Evolutionary conservation across 441 rosid genomes (phyloP).

Genomic region (Biscutella laevigata): DNA sequence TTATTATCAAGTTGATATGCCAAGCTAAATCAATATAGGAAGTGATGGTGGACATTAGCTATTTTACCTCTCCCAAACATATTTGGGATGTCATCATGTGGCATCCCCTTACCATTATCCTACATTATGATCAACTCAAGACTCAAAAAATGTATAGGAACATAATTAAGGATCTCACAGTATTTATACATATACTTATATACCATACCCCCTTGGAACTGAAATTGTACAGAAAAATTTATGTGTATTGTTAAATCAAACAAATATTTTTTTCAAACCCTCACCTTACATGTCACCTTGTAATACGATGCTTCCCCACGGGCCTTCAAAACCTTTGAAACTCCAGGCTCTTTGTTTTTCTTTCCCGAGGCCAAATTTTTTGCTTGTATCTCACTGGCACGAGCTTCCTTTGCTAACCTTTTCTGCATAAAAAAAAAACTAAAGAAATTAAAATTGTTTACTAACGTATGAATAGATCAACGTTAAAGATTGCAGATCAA

Average conservation of each 20-base stretch:
- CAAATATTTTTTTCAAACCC: slow-evolving; percentile 15
- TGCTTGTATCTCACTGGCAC: slow-evolving; percentile 72
- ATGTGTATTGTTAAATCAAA: background rate
- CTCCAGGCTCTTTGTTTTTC: slow-evolving; percentile 67
- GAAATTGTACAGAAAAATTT: background rate
- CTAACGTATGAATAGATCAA: background rate
- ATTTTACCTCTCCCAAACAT: slow-evolving; percentile 89
- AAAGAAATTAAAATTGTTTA: background rate
- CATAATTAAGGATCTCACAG: background rate
- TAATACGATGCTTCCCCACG: slow-evolving; percentile 93
- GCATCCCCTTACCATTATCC: slow-evolving; percentile 99
- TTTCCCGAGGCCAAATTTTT: slow-evolving; percentile 67
- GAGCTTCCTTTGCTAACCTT: slow-evolving; percentile 89
- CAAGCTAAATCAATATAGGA: slow-evolving; percentile 8
- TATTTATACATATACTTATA: background rate
- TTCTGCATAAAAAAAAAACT: slow-evolving; percentile 45
- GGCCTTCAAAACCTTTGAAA: slow-evolving; percentile 56
- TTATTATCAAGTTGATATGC: slow-evolving; percentile 3
- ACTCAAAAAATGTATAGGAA: background rate
- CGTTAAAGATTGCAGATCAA: background rate
- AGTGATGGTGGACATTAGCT: slow-evolving; percentile 19
- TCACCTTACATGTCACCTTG: slow-evolving; percentile 94
- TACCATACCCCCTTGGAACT: background rate
- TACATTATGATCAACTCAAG: slow-evolving; percentile 28
- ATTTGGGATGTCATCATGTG: slow-evolving; percentile 98